These are phyloP conservation scores for Carex parvula DNA, from an alignment of 176 grass and related monocot genomes.

Conservation along the genomic window DNA sequence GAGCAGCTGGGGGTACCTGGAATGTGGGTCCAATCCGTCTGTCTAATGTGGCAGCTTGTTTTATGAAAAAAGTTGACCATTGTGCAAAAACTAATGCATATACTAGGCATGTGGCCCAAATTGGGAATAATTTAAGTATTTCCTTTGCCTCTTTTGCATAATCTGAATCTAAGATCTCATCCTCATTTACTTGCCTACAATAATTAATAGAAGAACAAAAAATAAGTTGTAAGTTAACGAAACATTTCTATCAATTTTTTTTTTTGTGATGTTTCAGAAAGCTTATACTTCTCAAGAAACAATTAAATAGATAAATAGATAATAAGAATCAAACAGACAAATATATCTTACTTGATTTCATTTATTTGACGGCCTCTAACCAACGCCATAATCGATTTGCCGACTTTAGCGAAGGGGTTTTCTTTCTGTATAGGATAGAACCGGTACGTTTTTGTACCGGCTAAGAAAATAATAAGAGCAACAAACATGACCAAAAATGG, in stretches of 20 bases:
- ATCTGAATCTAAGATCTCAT: not conserved
- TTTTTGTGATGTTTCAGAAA: not conserved
- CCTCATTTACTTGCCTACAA: conserved; percentile 18
- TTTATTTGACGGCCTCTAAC: conserved; percentile 31
- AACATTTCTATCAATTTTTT: not conserved
- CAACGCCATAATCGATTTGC: conserved; percentile 36
- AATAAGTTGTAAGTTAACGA: not conserved
- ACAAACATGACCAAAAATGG: conserved; percentile 50
- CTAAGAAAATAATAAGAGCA: conserved; percentile 37
- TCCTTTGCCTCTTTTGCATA: conserved; percentile 28
- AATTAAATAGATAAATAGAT: not conserved
- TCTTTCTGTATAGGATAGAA: conserved; percentile 49
- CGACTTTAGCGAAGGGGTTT: conserved; percentile 52
- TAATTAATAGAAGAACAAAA: not conserved
- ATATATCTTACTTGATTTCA: conserved; percentile 5
- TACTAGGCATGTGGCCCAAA: conserved; percentile 49
- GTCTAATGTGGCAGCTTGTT: conserved; percentile 66
- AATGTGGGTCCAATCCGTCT: conserved; percentile 38
- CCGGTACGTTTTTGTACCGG: conserved; percentile 41
- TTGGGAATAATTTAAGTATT: conserved; percentile 41
- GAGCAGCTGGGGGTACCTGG: conserved; percentile 46
- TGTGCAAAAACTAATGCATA: conserved; percentile 39
- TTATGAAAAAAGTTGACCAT: conserved; percentile 61
- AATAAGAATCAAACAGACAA: not conserved
- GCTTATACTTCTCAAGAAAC: not conserved